These are phyloP conservation scores for Zygoascus meyerae DNA, from an alignment of 1,139 yeast species.

Conservation along the genomic window DNA sequence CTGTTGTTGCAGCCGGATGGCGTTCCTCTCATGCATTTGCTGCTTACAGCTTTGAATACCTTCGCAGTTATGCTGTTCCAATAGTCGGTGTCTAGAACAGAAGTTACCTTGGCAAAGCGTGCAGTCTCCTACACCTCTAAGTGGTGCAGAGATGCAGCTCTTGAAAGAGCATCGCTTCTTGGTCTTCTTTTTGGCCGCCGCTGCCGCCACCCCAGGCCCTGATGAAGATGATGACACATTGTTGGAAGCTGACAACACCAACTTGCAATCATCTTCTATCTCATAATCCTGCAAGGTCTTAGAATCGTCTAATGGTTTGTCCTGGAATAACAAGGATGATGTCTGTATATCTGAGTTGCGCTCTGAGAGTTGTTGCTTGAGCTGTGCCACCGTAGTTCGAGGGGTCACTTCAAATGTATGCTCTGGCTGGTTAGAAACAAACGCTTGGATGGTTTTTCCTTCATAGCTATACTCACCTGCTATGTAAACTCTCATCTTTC, in stretches of 20 bases:
- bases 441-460: no score
- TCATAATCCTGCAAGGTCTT: slow-evolving; percentile 75
- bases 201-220: slow-evolving; percentile 16
- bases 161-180: slow-evolving; percentile 60
- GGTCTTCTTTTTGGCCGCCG: slow-evolving; percentile 38
- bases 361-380: slow-evolving; percentile 28
- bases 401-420: slow-evolving; percentile 15
- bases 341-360: slow-evolving; percentile 21
- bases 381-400: slow-evolving; percentile 29
- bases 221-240: slow-evolving; percentile 16
- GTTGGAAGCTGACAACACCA: slow-evolving; percentile 23
- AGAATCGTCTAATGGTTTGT: slow-evolving; percentile 74
- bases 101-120: slow-evolving; percentile 79
- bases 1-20: slow-evolving; percentile 39
- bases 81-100: slow-evolving; percentile 79
- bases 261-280: slow-evolving; percentile 72
- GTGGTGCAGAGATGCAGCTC: slow-evolving; percentile 59
- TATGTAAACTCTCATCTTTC: no score
- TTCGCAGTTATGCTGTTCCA: slow-evolving; percentile 78
- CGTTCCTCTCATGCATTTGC: slow-evolving; percentile 58
- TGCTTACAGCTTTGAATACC: slow-evolving; percentile 80
- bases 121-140: slow-evolving; percentile 86
- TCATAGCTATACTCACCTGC: no score
- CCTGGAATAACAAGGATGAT: slow-evolving; percentile 32
- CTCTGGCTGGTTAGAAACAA: not conserved